Conservation (phyloP, 2,329 filamentous ascomycete species). For the Zymoseptoria crescenta region DNA sequence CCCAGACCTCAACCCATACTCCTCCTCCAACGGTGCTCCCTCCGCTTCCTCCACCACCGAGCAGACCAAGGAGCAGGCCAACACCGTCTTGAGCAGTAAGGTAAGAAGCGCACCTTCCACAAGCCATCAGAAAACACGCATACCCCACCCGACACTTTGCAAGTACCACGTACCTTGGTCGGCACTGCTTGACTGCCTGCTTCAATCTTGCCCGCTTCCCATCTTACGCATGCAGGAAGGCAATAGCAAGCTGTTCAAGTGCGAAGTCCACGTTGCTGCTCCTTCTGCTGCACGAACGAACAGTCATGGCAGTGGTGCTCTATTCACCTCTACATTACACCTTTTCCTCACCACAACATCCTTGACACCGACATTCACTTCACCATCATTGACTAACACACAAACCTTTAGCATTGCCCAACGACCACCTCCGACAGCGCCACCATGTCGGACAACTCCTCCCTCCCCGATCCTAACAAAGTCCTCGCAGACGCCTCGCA, state of each 20-base stretch:
- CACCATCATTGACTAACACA: conserved; percentile 10
- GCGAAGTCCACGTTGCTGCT: not conserved
- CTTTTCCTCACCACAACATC: not conserved
- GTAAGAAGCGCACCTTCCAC: conserved; percentile 28
- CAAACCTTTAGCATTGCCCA: conserved; percentile 10
- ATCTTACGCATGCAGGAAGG: too few species aligned
- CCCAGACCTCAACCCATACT: conserved; percentile 28
- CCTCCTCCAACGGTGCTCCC: conserved; percentile 9
- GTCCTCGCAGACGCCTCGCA: conserved; percentile 38
- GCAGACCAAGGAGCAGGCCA: conserved; percentile 21
- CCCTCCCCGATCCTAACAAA: conserved; percentile 11
- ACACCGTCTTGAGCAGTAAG: conserved; percentile 38
- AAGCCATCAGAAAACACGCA: not conserved
- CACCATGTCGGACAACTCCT: not conserved
- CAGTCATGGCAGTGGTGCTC: not conserved
- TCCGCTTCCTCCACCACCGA: not conserved
- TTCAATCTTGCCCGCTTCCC: not conserved
- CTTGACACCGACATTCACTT: not conserved
- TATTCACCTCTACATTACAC: not conserved
- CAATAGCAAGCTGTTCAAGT: not conserved
- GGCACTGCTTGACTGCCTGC: not conserved
- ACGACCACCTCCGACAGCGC: conserved; percentile 5
- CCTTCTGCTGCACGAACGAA: not conserved
- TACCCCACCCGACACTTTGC: not conserved
- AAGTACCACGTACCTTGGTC: not conserved